Percentiles rank a stretch among this genome's conserved stretches.
Conservation (phyloP, 306 rosid species). For the Dryas octopetala region DNA sequence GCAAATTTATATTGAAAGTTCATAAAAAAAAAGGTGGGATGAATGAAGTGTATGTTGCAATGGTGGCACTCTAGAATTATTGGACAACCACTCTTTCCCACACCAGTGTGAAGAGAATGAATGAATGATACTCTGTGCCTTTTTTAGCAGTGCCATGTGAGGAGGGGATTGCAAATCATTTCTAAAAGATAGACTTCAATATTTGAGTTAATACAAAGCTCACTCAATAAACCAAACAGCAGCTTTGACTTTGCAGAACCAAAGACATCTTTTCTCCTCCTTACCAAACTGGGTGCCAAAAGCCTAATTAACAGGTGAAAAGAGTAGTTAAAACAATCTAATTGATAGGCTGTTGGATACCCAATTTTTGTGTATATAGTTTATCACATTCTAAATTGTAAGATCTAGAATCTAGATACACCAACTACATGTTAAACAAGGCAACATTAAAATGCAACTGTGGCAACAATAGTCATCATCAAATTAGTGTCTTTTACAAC, state of each 20-base stretch:
- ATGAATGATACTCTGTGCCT: too few species aligned
- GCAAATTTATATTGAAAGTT: too few species aligned
- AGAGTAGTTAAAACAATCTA: too few species aligned
- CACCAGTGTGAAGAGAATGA: background rate
- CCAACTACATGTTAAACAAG: too few species aligned
- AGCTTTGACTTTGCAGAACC: constrained; percentile 1
- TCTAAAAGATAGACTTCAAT: background rate
- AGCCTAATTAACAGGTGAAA: background rate
- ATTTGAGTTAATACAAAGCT: background rate
- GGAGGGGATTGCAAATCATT: background rate
- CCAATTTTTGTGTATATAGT: too few species aligned
- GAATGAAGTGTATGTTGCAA: background rate
- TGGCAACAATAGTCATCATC: too few species aligned
- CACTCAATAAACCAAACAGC: background rate
- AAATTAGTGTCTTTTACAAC: too few species aligned
- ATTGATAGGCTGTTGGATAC: too few species aligned
- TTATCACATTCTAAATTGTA: too few species aligned
- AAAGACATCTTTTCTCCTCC: background rate
- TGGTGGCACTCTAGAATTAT: background rate
- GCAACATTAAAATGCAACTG: too few species aligned
- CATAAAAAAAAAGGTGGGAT: background rate
- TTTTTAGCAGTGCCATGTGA: too few species aligned
- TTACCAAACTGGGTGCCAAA: background rate
- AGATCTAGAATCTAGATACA: too few species aligned
- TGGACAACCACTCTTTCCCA: background rate